Conservation (phyloP, 163 green algal species). For the Trebouxiophyceae sp. region DNA sequence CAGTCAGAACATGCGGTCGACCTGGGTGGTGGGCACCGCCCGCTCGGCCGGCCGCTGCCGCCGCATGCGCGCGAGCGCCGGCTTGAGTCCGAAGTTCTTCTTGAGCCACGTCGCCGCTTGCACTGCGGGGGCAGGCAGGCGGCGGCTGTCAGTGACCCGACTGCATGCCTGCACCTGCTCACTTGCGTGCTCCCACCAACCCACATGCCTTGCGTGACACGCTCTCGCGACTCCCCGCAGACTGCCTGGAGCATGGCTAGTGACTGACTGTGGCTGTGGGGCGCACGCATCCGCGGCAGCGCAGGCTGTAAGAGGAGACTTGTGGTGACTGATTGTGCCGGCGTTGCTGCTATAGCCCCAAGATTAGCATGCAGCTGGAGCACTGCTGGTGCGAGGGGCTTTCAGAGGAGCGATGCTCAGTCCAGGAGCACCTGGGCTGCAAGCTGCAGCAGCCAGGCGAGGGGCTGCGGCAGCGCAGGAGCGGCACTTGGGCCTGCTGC, state of each 20-base stretch:
- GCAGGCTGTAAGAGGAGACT: too few relatives aligned
- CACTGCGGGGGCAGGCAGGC: constrained; percentile 42
- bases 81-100: constrained; percentile 80
- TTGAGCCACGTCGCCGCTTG: constrained; percentile 83
- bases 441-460: not conserved
- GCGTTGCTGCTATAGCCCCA: not conserved
- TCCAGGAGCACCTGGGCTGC: not conserved
- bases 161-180: not conserved
- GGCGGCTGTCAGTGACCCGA: not conserved
- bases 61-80: constrained; percentile 58
- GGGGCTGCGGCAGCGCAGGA: not conserved
- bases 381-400: not conserved
- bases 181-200: not conserved
- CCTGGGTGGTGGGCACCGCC: constrained; percentile 4
- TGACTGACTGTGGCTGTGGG: not conserved
- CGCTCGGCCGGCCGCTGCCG: constrained; percentile 57
- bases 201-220: not conserved
- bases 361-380: too few relatives aligned
- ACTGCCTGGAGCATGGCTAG: not conserved
- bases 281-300: not conserved
- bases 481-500: not conserved
- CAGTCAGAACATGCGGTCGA: constrained; percentile 25
- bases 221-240: not conserved
- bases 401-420: not conserved
- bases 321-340: too few relatives aligned